These are phyloP conservation scores for Fusarium buharicum DNA, from an alignment of 2,329 filamentous ascomycete genomes.

Conservation along the genomic window DNA sequence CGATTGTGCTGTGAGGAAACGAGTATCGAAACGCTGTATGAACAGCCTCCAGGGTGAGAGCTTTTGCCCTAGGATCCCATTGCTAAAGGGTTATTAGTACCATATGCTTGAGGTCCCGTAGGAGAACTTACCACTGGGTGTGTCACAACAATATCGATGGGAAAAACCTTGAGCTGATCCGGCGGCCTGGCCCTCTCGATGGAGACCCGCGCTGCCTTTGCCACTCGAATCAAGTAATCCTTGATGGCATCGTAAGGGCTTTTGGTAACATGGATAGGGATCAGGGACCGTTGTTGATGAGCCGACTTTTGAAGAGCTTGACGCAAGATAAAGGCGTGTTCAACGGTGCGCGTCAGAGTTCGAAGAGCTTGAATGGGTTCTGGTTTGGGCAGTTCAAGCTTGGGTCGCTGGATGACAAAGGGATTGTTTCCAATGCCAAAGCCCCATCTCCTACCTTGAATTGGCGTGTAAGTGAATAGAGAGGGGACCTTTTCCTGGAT, in stretches of 20 bases:
- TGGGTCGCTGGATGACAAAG: slow-evolving; percentile 26
- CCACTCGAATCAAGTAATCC: slow-evolving; percentile 21
- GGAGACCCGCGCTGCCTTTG: slow-evolving; percentile 1
- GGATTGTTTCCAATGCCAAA: slow-evolving; percentile 22
- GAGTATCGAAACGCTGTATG: slow-evolving; percentile 14
- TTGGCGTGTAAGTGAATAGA: slow-evolving; percentile 22
- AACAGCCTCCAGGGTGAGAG: slow-evolving; percentile 23
- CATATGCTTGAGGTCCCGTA: too few relatives aligned
- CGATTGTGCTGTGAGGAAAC: slow-evolving; percentile 6
- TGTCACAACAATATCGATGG: slow-evolving; percentile 25
- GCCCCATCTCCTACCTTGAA: slow-evolving; percentile 15
- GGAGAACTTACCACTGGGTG: slow-evolving; percentile 20
- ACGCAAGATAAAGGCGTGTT: slow-evolving; percentile 1
- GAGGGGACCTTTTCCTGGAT: slow-evolving; percentile 20
- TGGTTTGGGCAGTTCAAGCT: slow-evolving; percentile 20
- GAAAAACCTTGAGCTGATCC: slow-evolving; percentile 5
- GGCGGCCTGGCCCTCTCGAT: slow-evolving; percentile 14
- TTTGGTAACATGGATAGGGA: slow-evolving; percentile 21
- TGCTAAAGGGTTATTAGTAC: not conserved
- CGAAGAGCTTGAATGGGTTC: slow-evolving; percentile 8
- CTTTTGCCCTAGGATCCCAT: slow-evolving; percentile 26
- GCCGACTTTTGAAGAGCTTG: not conserved
- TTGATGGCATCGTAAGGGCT: slow-evolving; percentile 20
- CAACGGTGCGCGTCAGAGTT: slow-evolving; percentile 16
- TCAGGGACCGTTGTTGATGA: not conserved